Conservation (phyloP, 805 yeast genomes). For the Ascoidea asiatica region DNA sequence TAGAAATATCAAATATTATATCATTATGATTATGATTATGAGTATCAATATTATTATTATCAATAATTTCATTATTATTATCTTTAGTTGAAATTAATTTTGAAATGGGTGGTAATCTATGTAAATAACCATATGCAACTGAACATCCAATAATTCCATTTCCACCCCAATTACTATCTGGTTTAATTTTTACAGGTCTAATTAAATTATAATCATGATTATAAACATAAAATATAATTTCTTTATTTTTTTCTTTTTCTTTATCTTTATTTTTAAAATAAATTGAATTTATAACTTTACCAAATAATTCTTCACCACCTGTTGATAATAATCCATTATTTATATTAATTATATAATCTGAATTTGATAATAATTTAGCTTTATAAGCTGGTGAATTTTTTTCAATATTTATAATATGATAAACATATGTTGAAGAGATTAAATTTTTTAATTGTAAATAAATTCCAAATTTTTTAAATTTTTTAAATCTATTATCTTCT, state of each 20-base stretch:
- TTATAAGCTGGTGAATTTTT: slow-evolving; percentile 69
- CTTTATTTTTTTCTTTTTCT: too few relatives aligned
- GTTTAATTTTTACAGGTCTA: slow-evolving; percentile 75
- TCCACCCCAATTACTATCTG: slow-evolving; percentile 70
- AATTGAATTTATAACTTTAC: slow-evolving; percentile 48
- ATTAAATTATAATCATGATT: slow-evolving; percentile 79
- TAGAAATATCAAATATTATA: not conserved
- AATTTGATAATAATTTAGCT: slow-evolving; percentile 73
- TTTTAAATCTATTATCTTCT: slow-evolving; percentile 16
- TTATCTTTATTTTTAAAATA: slow-evolving; percentile 21
- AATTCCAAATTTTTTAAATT: slow-evolving; percentile 45
- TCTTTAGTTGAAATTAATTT: slow-evolving; percentile 16
- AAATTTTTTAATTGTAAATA: slow-evolving; percentile 69
- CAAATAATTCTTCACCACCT: slow-evolving; percentile 76
- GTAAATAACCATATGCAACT: slow-evolving; percentile 86
- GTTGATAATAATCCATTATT: slow-evolving; percentile 74
- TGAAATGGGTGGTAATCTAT: slow-evolving; percentile 70
- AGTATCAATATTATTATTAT: not conserved
- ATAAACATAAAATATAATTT: slow-evolving; percentile 57
- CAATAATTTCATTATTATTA: not conserved
- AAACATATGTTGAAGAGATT: slow-evolving; percentile 64
- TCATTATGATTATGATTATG: not conserved
- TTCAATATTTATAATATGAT: slow-evolving; percentile 70
- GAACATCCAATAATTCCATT: slow-evolving; percentile 83
- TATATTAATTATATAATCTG: slow-evolving; percentile 82